These are phyloP conservation scores for Xylaria sp. DNA, from an alignment of 2,329 filamentous ascomycete genomes.

Conservation along the genomic window DNA sequence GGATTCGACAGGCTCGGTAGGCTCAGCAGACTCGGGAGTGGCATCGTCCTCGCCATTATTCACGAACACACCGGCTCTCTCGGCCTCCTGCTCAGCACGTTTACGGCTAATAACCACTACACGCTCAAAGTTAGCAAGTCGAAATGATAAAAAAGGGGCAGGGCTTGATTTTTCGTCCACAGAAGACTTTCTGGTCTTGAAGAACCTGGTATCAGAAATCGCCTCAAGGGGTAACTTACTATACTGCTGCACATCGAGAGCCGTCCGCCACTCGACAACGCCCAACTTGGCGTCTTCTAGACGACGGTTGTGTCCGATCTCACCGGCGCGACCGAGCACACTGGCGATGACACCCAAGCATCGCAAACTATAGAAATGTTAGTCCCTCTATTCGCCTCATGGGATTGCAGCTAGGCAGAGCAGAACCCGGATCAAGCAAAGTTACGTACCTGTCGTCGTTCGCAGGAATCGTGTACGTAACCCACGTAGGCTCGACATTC, in stretches of 20 bases:
- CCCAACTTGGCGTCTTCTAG: constrained; percentile 58
- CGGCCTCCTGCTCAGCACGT: constrained; percentile 20
- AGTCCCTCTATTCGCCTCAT: neutral
- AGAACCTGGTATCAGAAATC: neutral
- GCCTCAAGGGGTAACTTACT: constrained; percentile 25
- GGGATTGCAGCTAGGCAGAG: neutral
- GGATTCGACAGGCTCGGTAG: neutral
- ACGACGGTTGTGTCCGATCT: constrained; percentile 67
- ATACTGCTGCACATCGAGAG: constrained; percentile 38
- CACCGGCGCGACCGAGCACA: constrained; percentile 76
- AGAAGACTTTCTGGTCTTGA: neutral
- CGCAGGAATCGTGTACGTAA: constrained; percentile 92
- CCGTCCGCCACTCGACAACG: constrained; percentile 56
- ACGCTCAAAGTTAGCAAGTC: neutral
- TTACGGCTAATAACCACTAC: constrained; percentile 10
- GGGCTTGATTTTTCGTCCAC: neutral
- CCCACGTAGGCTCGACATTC: constrained; percentile 84
- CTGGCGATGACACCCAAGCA: constrained; percentile 77
- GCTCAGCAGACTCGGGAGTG: neutral
- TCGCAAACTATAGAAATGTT: constrained; percentile 57
- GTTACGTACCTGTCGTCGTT: constrained; percentile 80
- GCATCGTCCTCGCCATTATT: neutral
- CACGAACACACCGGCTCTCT: neutral
- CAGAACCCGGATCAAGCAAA: neutral
- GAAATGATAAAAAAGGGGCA: no score